Evolutionary conservation across 352 stramenopile species (phyloP).

Genomic region (Plasmopara halstedii): DNA sequence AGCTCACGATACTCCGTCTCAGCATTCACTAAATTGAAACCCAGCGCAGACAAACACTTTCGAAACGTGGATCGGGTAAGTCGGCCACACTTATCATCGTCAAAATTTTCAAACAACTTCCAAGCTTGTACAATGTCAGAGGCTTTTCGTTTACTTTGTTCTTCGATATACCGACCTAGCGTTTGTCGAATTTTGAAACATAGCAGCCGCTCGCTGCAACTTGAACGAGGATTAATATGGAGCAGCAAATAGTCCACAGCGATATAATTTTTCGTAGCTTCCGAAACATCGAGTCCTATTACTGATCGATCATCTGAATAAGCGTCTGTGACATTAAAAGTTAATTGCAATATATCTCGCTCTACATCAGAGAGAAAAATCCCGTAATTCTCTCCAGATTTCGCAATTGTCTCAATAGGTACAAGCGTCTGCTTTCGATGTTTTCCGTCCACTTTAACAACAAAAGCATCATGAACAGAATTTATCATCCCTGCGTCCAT

Average conservation of each 20-base stretch:
- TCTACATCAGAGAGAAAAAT: conserved; percentile 33
- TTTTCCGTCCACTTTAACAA: background rate
- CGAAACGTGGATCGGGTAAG: conserved; percentile 63
- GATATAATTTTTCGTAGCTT: conserved; percentile 8
- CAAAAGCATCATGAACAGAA: conserved; percentile 35
- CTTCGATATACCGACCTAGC: conserved; percentile 22
- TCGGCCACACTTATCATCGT: conserved; percentile 31
- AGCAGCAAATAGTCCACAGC: conserved; percentile 40
- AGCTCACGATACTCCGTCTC: conserved; percentile 45
- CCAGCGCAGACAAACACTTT: conserved; percentile 43
- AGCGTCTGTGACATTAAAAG: conserved; percentile 9
- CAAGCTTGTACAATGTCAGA: conserved; percentile 10
- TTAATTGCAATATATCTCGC: conserved; percentile 11
- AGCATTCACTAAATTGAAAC: conserved; percentile 64
- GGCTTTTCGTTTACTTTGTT: conserved; percentile 24
- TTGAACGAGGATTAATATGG: conserved; percentile 49
- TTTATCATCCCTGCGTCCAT: conserved; percentile 40
- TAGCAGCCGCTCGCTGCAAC: conserved; percentile 44
- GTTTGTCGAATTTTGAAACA: conserved; percentile 60
- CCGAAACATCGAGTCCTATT: background rate
- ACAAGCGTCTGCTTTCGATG: conserved; percentile 15
- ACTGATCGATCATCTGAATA: background rate
- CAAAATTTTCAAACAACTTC: conserved; percentile 50
- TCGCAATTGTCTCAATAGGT: conserved; percentile 2
- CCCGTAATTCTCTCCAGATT: conserved; percentile 23